A percentile compares a stretch with the other conserved stretches of the same genome.
phyloP scores from a whole-genome alignment of 2,329 filamentous ascomycete genomes.

The Aspergillus piperis region DNA sequence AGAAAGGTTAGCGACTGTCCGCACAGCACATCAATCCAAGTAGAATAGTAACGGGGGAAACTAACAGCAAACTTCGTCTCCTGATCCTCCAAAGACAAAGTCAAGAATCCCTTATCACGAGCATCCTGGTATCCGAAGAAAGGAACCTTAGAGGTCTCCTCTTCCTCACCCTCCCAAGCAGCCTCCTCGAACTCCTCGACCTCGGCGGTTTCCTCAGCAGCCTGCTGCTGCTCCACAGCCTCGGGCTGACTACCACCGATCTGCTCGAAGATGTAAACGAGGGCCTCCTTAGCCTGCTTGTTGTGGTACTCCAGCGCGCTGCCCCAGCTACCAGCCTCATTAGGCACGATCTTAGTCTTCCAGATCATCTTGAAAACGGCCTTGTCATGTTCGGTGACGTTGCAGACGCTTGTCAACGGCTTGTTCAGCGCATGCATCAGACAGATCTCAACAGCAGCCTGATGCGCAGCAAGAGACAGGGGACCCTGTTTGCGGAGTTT shows the following conservation, averaged over 20 bases:
- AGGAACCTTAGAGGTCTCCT: constrained; percentile 19
- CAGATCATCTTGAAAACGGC: constrained; percentile 35
- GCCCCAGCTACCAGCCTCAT: constrained; percentile 25
- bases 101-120: constrained; percentile 58
- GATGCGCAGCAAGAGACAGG: constrained; percentile 51
- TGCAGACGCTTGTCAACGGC: constrained; percentile 36
- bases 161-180: constrained; percentile 15
- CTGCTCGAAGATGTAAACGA: constrained; percentile 40
- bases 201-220: constrained; percentile 5
- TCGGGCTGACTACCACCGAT: constrained; percentile 31
- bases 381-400: constrained; percentile 33
- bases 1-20: constrained; percentile 54
- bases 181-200: constrained; percentile 20
- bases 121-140: constrained; percentile 28
- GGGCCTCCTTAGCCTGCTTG: constrained; percentile 31
- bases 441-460: constrained; percentile 59
- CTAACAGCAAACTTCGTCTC: constrained; percentile 73
- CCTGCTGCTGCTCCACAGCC: constrained; percentile 10
- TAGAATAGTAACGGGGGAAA: constrained; percentile 19
- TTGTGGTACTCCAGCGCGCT: constrained; percentile 35
- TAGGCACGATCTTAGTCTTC: constrained; percentile 33
- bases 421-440: constrained; percentile 50
- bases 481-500: constrained; percentile 38
- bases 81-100: constrained; percentile 58
- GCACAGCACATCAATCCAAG: constrained; percentile 54